phyloP scores from a whole-genome alignment of 2,329 filamentous ascomycete species.

The Aspergillus pseudoglaucus region DNA sequence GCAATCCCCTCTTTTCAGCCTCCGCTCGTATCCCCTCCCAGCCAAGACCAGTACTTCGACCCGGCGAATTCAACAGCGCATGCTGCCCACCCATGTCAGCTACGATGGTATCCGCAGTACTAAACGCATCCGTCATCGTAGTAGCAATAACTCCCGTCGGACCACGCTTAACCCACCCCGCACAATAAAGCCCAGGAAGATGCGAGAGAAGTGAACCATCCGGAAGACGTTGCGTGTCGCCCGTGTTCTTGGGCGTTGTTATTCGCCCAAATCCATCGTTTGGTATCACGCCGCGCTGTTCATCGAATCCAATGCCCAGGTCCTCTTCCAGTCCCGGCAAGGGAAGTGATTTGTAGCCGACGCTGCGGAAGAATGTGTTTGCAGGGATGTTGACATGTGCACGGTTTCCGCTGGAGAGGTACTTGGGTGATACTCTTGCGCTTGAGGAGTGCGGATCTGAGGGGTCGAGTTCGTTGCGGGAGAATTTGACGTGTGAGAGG shows the following conservation, averaged over 20 bases:
- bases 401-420: conserved; percentile 45
- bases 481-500: conserved; percentile 64
- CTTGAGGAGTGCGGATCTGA: conserved; percentile 48
- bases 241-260: conserved; percentile 31
- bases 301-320: conserved; percentile 72
- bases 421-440: conserved; percentile 41
- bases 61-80: conserved; percentile 43
- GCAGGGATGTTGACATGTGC: conserved; percentile 52
- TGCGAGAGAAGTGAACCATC: conserved; percentile 40
- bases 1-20: conserved; percentile 49
- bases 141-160: conserved; percentile 93
- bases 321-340: conserved; percentile 64
- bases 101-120: conserved; percentile 74
- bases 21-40: conserved; percentile 71
- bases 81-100: conserved; percentile 55
- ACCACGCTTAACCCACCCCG: conserved; percentile 93
- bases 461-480: conserved; percentile 43
- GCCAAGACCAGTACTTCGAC: conserved; percentile 47
- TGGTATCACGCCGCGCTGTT: conserved; percentile 64
- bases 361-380: conserved; percentile 78
- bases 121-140: conserved; percentile 92
- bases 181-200: conserved; percentile 75
- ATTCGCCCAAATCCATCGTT: conserved; percentile 79
- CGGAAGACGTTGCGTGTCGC: conserved; percentile 19
- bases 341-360: conserved; percentile 81